Conservation (phyloP, 306 rosid genomes). For the Astragalus glycyphyllos region DNA sequence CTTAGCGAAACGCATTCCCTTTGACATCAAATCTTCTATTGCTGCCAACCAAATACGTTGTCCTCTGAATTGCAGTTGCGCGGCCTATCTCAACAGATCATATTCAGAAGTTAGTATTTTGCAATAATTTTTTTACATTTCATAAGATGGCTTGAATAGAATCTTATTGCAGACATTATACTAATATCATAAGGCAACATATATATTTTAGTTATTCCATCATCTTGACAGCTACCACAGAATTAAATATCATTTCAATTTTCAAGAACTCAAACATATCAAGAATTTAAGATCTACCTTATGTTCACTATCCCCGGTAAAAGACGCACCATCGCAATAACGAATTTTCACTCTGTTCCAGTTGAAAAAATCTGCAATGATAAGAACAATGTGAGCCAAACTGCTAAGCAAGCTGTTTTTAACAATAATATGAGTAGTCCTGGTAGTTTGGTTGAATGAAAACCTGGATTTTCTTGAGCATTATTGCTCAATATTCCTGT, state of each 20-base stretch:
- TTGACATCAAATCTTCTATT: constrained; percentile 78
- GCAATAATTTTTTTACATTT: constrained; percentile 7
- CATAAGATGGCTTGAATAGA: not conserved
- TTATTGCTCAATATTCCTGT: constrained; percentile 80
- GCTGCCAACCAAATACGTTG: constrained; percentile 89
- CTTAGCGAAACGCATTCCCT: constrained; percentile 82
- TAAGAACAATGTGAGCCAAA: constrained; percentile 34
- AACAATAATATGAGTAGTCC: constrained; percentile 28
- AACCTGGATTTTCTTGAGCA: constrained; percentile 86
- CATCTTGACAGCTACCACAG: constrained; percentile 6
- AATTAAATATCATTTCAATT: constrained; percentile 13
- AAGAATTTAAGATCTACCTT: constrained; percentile 64
- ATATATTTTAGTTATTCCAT: not conserved
- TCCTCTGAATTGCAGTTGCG: constrained; percentile 86
- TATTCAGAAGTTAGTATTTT: constrained; percentile 22
- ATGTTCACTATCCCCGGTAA: constrained; percentile 75
- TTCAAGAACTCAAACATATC: constrained; percentile 1
- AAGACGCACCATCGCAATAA: constrained; percentile 95
- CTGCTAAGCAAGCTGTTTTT: not conserved
- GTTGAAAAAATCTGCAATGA: constrained; percentile 81
- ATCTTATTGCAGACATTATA: not conserved
- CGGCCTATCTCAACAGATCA: constrained; percentile 48
- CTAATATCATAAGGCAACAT: not conserved
- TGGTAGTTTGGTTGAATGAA: constrained; percentile 21
- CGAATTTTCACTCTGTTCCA: constrained; percentile 95